Evolutionary conservation across 768 basidiomycete genomes (phyloP).

Genomic region (Pleurotus salmoneostramineus): DNA sequence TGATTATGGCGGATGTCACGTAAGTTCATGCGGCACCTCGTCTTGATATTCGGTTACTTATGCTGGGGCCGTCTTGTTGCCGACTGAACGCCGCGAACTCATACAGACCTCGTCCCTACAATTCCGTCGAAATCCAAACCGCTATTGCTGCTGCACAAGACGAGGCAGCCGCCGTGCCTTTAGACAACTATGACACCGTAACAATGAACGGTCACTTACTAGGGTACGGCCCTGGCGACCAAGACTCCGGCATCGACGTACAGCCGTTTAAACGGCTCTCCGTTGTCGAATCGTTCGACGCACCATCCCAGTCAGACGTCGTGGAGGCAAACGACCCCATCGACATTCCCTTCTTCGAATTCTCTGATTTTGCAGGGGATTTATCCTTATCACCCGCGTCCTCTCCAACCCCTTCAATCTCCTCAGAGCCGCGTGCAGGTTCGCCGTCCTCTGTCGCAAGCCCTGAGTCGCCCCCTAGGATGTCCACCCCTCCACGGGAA

Average conservation of each 20-base stretch:
- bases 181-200: slow-evolving; percentile 5
- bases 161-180: not conserved
- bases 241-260: slow-evolving; percentile 3
- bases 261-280: slow-evolving; percentile 1
- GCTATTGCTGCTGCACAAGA: slow-evolving; percentile 6
- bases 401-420: not conserved
- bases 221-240: not conserved
- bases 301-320: not conserved
- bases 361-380: slow-evolving; percentile 2
- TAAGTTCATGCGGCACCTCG: not conserved
- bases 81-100: no score
- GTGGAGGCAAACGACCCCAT: not conserved
- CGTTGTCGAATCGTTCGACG: not conserved
- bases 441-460: not conserved
- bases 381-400: slow-evolving; percentile 1
- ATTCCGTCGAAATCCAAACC: slow-evolving; percentile 3
- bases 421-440: slow-evolving; percentile 2
- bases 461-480: not conserved
- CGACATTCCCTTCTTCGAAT: slow-evolving; percentile 1
- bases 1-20: slow-evolving; percentile 7
- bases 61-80: not conserved
- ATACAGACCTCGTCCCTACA: slow-evolving; percentile 2
- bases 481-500: not conserved
- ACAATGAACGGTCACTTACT: not conserved
- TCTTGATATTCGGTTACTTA: not conserved